phyloP scores from a whole-genome alignment of 805 yeast genomes.

The Wickerhamomyces xylosicus region DNA sequence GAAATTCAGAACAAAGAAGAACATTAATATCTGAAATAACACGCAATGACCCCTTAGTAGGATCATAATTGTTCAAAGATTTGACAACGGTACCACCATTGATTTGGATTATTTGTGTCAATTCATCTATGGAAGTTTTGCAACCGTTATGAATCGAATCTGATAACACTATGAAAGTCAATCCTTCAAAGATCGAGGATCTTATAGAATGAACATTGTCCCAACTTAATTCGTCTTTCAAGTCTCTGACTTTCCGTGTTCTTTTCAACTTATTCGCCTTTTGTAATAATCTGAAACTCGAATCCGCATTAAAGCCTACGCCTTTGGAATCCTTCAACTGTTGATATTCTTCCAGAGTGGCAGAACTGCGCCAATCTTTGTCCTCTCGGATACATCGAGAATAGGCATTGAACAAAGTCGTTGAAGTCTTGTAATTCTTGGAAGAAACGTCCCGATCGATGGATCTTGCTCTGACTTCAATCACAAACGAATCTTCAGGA shows the following conservation, averaged over 20 bases:
- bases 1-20: slow-evolving; percentile 26
- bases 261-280: slow-evolving; percentile 14
- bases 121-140: slow-evolving; percentile 23
- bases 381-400: slow-evolving; percentile 61
- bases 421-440: slow-evolving; percentile 45
- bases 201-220: slow-evolving; percentile 13
- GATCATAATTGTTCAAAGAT: slow-evolving; percentile 18
- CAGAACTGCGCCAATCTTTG: slow-evolving; percentile 45
- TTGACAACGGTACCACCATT: slow-evolving; percentile 42
- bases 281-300: slow-evolving; percentile 19
- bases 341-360: slow-evolving; percentile 44
- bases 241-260: slow-evolving; percentile 8
- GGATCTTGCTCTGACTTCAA: slow-evolving; percentile 78
- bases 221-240: slow-evolving; percentile 15
- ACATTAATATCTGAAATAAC: slow-evolving; percentile 31
- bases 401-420: slow-evolving; percentile 70
- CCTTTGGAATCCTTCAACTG: slow-evolving; percentile 20
- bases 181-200: slow-evolving; percentile 31
- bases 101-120: slow-evolving; percentile 28
- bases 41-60: slow-evolving; percentile 13
- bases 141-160: slow-evolving; percentile 27
- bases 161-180: slow-evolving; percentile 41
- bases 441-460: slow-evolving; percentile 36
- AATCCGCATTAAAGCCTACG: slow-evolving; percentile 9
- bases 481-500: slow-evolving; percentile 66